Evolutionary conservation across 2,329 filamentous ascomycete species (phyloP).

Genomic region (Trichophyton equinum): DNA sequence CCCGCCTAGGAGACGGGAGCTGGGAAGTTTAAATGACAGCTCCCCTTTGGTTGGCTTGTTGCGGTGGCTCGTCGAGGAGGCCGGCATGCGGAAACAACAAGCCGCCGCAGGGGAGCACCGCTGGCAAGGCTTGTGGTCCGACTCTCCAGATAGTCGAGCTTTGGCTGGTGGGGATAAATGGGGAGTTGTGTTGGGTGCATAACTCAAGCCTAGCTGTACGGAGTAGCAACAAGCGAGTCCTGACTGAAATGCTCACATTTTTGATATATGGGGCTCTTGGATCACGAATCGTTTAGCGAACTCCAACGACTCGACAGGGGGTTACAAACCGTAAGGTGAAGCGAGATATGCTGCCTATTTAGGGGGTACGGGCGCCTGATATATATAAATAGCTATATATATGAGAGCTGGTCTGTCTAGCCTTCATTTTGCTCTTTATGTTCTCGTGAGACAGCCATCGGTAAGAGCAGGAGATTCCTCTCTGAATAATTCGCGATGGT

Average conservation of each 20-base stretch:
- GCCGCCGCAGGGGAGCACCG: no score
- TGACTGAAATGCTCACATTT: not conserved
- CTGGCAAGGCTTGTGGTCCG: not conserved
- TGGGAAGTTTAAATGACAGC: no score
- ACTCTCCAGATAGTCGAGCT: not conserved
- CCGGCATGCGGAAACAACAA: no score
- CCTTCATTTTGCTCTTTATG: not conserved
- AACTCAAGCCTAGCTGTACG: not conserved
- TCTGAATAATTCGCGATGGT: slow-evolving; percentile 1
- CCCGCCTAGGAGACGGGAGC: no score
- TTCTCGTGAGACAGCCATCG: not conserved
- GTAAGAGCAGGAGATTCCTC: not conserved
- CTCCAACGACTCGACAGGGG: not conserved
- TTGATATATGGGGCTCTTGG: no score
- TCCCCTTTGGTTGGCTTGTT: no score
- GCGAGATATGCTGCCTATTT: not conserved
- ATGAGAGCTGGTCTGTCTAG: not conserved
- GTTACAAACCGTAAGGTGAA: not conserved
- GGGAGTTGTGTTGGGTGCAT: not conserved
- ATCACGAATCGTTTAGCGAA: not conserved
- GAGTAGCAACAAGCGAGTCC: not conserved
- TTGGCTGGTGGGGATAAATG: not conserved
- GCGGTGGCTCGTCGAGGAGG: no score
- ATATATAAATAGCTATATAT: not conserved
- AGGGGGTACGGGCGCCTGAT: not conserved